These are phyloP conservation scores for Blastobotrys peoriensis DNA, from an alignment of 805 yeast species.

Conservation along the genomic window DNA sequence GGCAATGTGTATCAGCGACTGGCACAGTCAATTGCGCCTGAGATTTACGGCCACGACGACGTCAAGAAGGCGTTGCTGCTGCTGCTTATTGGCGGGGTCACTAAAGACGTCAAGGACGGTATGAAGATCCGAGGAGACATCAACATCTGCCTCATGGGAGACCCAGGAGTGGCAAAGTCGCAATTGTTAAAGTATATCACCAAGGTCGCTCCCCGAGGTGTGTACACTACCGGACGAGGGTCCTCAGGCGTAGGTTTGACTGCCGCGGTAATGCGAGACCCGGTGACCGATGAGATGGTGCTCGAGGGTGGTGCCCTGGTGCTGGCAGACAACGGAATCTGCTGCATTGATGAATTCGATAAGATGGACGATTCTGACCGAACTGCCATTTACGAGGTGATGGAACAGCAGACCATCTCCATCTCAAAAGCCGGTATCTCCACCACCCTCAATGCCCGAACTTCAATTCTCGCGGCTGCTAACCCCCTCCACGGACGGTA, in stretches of 20 bases:
- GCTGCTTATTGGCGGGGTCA: constrained; percentile 89
- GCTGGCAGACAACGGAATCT: constrained; percentile 93
- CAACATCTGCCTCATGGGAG: constrained; percentile 95
- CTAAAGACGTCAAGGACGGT: constrained; percentile 93
- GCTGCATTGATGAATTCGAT: constrained; percentile 98
- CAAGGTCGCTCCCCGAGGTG: constrained; percentile 92
- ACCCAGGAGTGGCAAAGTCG: constrained; percentile 99
- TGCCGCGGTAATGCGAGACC: constrained; percentile 98
- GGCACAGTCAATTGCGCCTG: constrained; percentile 93
- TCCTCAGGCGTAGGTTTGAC: constrained; percentile 98
- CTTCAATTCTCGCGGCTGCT: constrained; percentile 97
- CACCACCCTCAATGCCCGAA: constrained; percentile 90
- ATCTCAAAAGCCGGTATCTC: constrained; percentile 97
- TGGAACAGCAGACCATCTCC: constrained; percentile 98
- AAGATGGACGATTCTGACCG: constrained; percentile 97
- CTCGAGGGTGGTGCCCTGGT: constrained; percentile 98
- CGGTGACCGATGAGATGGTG: constrained; percentile 98
- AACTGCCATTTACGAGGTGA: constrained; percentile 97
- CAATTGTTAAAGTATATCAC: constrained; percentile 87
- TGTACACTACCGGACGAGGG: constrained; percentile 97
- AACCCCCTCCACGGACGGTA: constrained; percentile 95
- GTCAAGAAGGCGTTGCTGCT: constrained; percentile 85
- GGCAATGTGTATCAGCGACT: constrained; percentile 76
- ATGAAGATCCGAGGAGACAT: constrained; percentile 96
- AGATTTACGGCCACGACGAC: constrained; percentile 89